Percentiles rank a stretch among this genome's conserved stretches.
Evolutionary conservation across 2,329 filamentous ascomycete genomes (phyloP).

Genomic region (Calonectria montana): DNA sequence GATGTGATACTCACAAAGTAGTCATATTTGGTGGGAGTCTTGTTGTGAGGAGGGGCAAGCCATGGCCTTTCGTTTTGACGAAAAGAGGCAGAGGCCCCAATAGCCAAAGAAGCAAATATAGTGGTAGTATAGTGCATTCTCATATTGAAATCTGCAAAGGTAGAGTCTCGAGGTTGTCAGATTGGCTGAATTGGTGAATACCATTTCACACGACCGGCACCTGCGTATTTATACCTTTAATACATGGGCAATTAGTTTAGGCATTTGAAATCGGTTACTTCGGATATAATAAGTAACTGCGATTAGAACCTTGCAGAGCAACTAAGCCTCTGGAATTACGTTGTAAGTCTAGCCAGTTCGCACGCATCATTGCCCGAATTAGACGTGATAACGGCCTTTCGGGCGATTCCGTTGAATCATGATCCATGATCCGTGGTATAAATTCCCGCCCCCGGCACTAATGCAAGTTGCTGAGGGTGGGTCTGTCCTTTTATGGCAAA

Average conservation of each 20-base stretch:
- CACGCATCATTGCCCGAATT: too few species aligned
- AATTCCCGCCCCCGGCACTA: not conserved
- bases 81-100: not conserved
- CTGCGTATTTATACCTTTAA: not conserved
- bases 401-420: not conserved
- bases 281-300: not conserved
- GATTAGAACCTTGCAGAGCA: too few species aligned
- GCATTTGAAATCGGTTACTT: not conserved
- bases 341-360: too few species aligned
- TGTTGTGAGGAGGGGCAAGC: not conserved
- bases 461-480: slow-evolving; percentile 3
- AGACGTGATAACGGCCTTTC: too few species aligned
- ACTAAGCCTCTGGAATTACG: too few species aligned
- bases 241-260: too few species aligned
- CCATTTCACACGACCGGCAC: not conserved
- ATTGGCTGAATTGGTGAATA: not conserved
- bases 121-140: not conserved
- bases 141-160: not conserved
- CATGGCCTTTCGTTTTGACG: not conserved
- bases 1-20: not conserved
- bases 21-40: not conserved
- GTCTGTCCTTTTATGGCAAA: not conserved
- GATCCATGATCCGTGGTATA: not conserved
- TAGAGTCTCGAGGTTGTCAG: not conserved
- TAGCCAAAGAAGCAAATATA: not conserved